These are phyloP conservation scores for Pedinophyceae sp. DNA, from an alignment of 139 green algal genomes.

Conservation along the genomic window DNA sequence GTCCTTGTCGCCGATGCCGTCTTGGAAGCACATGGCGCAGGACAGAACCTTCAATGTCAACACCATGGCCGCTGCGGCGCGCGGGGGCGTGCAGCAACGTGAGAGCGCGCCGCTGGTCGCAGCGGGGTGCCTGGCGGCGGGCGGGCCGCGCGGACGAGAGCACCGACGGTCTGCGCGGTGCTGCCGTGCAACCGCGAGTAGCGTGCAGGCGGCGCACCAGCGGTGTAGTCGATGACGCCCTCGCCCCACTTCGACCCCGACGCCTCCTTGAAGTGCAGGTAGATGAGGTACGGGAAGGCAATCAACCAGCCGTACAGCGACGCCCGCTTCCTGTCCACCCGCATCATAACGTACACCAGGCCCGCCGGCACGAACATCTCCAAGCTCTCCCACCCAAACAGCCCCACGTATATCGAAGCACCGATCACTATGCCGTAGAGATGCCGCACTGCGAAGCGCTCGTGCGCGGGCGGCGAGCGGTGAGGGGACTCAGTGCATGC, in stretches of 20 bases:
- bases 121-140: neutral
- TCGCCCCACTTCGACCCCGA: neutral
- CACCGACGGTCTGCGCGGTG: no score
- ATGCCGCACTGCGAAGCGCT: no score
- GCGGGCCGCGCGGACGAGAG: neutral
- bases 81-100: neutral
- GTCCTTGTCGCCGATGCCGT: no score
- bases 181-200: no score
- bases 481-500: no score
- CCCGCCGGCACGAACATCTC: neutral
- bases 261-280: neutral
- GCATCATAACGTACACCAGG: constrained; percentile 1
- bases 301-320: neutral
- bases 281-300: constrained; percentile 1
- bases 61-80: neutral
- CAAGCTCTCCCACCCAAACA: no score
- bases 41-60: no score
- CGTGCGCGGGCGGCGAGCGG: no score
- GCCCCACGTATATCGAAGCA: no score
- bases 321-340: neutral
- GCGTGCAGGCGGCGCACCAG: no score
- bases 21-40: no score
- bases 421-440: no score
- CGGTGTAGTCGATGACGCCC: neutral
- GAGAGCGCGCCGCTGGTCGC: neutral